These are phyloP conservation scores for Fraxinus anomala DNA, from an alignment of 257 asterid species.

Conservation along the genomic window DNA sequence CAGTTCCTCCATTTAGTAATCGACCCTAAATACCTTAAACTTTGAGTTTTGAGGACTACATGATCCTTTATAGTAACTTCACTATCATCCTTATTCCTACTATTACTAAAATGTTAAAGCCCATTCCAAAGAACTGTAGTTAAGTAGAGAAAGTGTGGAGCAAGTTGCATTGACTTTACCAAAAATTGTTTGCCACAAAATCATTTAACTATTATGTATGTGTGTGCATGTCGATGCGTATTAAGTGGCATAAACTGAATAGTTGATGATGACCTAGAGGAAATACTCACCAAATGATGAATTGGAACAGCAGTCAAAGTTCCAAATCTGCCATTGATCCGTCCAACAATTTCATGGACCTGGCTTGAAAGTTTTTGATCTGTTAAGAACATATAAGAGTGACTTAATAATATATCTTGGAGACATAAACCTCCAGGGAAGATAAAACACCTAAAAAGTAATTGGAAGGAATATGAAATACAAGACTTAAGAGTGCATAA, in stretches of 20 bases:
- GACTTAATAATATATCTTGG: slow-evolving; percentile 20
- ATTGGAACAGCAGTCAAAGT: slow-evolving; percentile 83
- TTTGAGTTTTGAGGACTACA: background rate
- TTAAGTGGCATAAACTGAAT: slow-evolving; percentile 10
- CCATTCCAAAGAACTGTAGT: slow-evolving; percentile 7
- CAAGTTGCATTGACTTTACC: slow-evolving; percentile 1
- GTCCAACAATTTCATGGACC: slow-evolving; percentile 98
- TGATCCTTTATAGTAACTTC: background rate
- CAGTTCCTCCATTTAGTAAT: background rate
- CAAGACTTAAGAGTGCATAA: slow-evolving; percentile 24
- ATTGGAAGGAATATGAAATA: background rate
- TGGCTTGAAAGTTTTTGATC: slow-evolving; percentile 98
- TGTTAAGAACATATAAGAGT: slow-evolving; percentile 36
- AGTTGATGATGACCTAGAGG: slow-evolving; percentile 1
- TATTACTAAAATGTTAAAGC: background rate
- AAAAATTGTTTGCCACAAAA: slow-evolving; percentile 6
- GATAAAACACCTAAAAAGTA: background rate
- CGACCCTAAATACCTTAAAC: background rate
- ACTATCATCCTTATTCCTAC: background rate
- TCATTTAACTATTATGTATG: background rate
- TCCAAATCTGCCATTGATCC: slow-evolving; percentile 98
- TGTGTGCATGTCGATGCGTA: background rate
- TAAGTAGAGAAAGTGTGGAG: slow-evolving; percentile 14
- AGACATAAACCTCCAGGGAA: slow-evolving; percentile 12
- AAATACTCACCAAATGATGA: slow-evolving; percentile 87